Base-by-base conservation (phyloP, 2,329 filamentous ascomycete species). In the Colletotrichum sp. region DNA sequence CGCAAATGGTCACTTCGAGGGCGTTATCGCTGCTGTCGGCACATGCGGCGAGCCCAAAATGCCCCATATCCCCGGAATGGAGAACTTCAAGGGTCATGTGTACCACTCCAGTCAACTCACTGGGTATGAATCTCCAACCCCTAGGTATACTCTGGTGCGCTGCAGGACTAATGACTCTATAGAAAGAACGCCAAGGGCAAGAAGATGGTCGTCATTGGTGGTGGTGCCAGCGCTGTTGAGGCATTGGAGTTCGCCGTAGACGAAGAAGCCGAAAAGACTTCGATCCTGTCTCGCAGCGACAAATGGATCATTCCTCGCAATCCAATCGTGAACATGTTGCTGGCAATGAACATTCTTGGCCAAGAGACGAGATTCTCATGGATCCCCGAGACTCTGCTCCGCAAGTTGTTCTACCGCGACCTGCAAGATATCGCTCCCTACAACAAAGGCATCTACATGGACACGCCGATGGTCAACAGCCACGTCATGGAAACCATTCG, bases 261-360 rank as follows among this genome's bases (percentile, higher is more conserved):
- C 15, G 90, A 92, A 57, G 89, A 92, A 6, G 95, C 95, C 0
- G 86, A 87, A 9, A 92, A 95, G 80, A 93, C 93, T 0, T 93
- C 92, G 72, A 92, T 98, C 34, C 89, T 98, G 12, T 92, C 95
- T 0, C 90, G 95, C 27, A 94, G 92, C 16, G 95, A 96, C 80
- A 97, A 96, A 83, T 96, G 95, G 95, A 95, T 97, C 77, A 96
- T 96, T 69, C 95, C 95, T 0, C 90, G 95, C 11, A 97, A 98
- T 78, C 87, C 94, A 0, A 65, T 97, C 59, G 88, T 97, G 67
- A 93, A 98, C 82, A 88, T 91, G 3, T 87, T 98, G 2, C 89
- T 98, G 2, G 91, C 94, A 4, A 86, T 95, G 80, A 98, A 98
- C 83, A 90, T 97, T 68, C 93, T 96, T 76, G 95, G 95, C 2